phyloP scores from a whole-genome alignment of 83 land plant species.

The Picea engelmannii region DNA sequence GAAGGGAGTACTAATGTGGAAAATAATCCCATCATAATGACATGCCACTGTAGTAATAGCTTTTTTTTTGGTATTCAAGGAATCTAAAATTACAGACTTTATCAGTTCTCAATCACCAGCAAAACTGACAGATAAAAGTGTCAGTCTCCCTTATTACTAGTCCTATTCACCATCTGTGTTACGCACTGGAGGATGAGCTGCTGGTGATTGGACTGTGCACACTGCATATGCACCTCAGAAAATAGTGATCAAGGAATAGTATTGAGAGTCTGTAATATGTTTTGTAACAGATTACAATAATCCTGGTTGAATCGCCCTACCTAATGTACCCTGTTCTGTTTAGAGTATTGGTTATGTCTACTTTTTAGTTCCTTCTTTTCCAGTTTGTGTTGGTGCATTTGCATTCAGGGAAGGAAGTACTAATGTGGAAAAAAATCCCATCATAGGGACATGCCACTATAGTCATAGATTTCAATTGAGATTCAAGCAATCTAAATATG shows the following conservation, averaged over 20 bases:
- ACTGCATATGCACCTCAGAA: neutral
- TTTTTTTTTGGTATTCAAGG: too few relatives aligned
- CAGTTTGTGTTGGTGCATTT: neutral
- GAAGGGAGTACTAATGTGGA: too few relatives aligned
- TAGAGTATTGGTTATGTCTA: neutral
- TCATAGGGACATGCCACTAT: too few relatives aligned
- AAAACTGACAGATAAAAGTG: too few relatives aligned
- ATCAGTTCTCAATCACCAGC: neutral
- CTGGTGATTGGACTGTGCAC: neutral
- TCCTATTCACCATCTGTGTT: too few relatives aligned
- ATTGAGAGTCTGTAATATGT: neutral
- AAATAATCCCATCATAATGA: too few relatives aligned
- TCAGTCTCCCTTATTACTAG: too few relatives aligned
- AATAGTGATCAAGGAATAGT: neutral
- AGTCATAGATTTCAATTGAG: too few relatives aligned
- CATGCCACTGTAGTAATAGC: too few relatives aligned
- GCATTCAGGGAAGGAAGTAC: too few relatives aligned
- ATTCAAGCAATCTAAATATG: neutral
- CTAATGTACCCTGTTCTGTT: slow-evolving; percentile 4
- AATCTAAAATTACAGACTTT: neutral
- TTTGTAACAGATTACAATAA: neutral
- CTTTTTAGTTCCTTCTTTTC: neutral
- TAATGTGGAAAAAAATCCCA: too few relatives aligned
- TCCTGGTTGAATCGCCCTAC: neutral
- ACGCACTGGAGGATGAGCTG: neutral